phyloP scores from a whole-genome alignment of 352 stramenopile species.

The Phytopythium aichiense region DNA sequence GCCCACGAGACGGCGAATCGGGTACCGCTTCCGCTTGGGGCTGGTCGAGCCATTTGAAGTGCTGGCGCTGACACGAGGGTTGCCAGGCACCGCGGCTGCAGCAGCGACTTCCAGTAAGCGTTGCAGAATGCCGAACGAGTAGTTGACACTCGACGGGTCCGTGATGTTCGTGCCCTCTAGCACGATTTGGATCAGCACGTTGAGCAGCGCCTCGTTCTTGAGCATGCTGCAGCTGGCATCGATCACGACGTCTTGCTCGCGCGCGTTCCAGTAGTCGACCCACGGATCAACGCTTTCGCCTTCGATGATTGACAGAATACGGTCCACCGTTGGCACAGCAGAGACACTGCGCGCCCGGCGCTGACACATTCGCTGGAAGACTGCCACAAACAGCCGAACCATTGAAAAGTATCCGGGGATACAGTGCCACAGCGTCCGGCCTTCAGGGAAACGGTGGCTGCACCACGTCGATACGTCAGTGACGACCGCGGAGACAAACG shows the following conservation, averaged over 20 bases:
- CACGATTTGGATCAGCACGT: slow-evolving; percentile 77
- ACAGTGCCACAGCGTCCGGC: slow-evolving; percentile 65
- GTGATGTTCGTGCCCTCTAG: slow-evolving; percentile 82
- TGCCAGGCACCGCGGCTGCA: slow-evolving; percentile 29
- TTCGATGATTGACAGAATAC: slow-evolving; percentile 60
- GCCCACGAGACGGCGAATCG: slow-evolving; percentile 28
- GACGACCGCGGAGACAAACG: slow-evolving; percentile 69
- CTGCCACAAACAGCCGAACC: slow-evolving; percentile 54
- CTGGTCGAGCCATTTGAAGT: slow-evolving; percentile 1
- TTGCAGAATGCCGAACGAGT: slow-evolving; percentile 78
- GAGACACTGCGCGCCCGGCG: slow-evolving; percentile 44
- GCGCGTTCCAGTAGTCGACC: slow-evolving; percentile 66
- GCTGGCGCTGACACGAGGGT: slow-evolving; percentile 14
- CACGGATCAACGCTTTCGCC: slow-evolving; percentile 53
- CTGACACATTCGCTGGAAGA: slow-evolving; percentile 79
- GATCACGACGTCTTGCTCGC: slow-evolving; percentile 53
- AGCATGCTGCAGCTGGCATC: slow-evolving; percentile 58
- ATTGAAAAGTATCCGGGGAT: slow-evolving; percentile 75
- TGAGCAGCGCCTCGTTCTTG: slow-evolving; percentile 62
- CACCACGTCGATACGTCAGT: slow-evolving; percentile 64
- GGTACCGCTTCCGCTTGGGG: slow-evolving; percentile 5
- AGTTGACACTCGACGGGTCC: slow-evolving; percentile 78
- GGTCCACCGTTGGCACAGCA: slow-evolving; percentile 39
- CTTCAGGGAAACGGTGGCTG: slow-evolving; percentile 30
- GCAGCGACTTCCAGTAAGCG: slow-evolving; percentile 62